These are phyloP conservation scores for Neonectria ditissima DNA, from an alignment of 2,329 filamentous ascomycete species.

Conservation along the genomic window DNA sequence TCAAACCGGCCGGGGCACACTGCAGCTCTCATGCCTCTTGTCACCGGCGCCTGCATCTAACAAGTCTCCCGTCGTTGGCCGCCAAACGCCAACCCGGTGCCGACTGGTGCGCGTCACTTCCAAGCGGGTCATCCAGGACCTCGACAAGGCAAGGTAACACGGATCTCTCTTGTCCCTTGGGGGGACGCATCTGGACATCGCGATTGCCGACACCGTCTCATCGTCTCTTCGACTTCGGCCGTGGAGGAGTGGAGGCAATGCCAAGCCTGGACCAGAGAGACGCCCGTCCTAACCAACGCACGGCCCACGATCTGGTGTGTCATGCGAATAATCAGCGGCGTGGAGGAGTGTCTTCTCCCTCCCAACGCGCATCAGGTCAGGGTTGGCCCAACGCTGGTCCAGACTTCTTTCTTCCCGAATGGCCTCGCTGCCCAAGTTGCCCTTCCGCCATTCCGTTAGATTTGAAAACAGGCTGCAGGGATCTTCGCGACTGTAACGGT, in stretches of 20 bases:
- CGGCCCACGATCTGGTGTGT: slow-evolving; percentile 12
- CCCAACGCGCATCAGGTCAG: slow-evolving; percentile 6
- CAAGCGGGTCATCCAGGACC: slow-evolving; percentile 9
- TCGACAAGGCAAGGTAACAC: slow-evolving; percentile 17
- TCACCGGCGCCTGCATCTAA: slow-evolving; percentile 20
- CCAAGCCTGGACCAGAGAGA: slow-evolving; percentile 15
- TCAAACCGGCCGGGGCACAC: slow-evolving; percentile 13
- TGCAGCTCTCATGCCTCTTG: slow-evolving; percentile 6
- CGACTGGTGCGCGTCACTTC: slow-evolving; percentile 26
- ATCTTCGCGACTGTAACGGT: slow-evolving; percentile 30
- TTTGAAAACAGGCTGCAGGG: slow-evolving; percentile 28
- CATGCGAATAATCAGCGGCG: slow-evolving; percentile 15
- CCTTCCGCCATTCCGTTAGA: slow-evolving; percentile 16
- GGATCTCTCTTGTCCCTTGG: slow-evolving; percentile 11
- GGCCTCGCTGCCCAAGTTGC: slow-evolving; percentile 3
- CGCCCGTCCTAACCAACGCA: slow-evolving; percentile 4
- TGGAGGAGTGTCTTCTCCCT: slow-evolving; percentile 17
- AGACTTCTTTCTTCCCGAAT: slow-evolving; percentile 7
- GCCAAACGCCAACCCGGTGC: slow-evolving; percentile 19
- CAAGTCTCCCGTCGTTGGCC: slow-evolving; percentile 13
- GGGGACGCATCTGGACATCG: slow-evolving; percentile 10
- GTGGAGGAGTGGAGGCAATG: slow-evolving; percentile 8
- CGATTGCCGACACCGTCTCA: slow-evolving; percentile 22
- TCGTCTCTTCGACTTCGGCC: slow-evolving; percentile 16
- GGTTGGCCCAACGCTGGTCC: slow-evolving; percentile 9